Evolutionary conservation across 768 basidiomycete species (phyloP), one percentile per base, ranked within the genome.

Genomic region (Rhodosporidiobolus sp.): DNA sequence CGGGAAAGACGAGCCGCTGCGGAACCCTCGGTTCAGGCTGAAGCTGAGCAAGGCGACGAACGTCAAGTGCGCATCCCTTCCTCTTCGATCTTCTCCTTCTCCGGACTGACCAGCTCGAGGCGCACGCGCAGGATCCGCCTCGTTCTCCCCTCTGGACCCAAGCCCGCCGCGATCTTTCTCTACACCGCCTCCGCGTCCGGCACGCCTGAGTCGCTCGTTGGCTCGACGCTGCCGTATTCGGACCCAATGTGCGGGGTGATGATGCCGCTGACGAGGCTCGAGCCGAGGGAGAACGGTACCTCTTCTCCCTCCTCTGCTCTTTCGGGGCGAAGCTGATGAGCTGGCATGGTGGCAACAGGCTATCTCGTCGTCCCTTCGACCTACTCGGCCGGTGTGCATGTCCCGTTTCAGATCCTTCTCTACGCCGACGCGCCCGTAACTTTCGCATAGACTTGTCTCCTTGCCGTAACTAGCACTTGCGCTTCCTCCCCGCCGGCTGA

Each of bases 171-270:
- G 10, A 81, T 87, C 0, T 81, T 89, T 64, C 89, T 91, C 74
- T 81, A 90, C 20, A 86, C 89, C 0, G 76, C 90, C 16, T 88
- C 86, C 71, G 80, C 83, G 0, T 78, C 82, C 3, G 78, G 78
- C 16, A 78, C 81, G 0, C 65, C 80, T 16, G 75, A 79, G n/a
- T 79, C 79, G 24, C 77, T 77, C 48, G 77, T 90, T 9, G 80
- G 84, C 1, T 90, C 91, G 0, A 92, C 92, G 0, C 92, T 92
- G 3, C 86, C 89, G 0, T 95, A 94, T 78, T 85, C 88, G 34
- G 91, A 94, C 72, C 83, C 85, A 0, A 81, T 88, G 38, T 87
- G 88, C 0, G 93, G 94, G 0, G 91, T 89, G 0, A 84, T 84
- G 48, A 89, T 76, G 1, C 32, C 28, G 3, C 43, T 49, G 1